A percentile compares a stretch with the other conserved stretches of the same genome.
Evolutionary conservation across 805 yeast species (phyloP).

Genomic region (Pichia heedii): DNA sequence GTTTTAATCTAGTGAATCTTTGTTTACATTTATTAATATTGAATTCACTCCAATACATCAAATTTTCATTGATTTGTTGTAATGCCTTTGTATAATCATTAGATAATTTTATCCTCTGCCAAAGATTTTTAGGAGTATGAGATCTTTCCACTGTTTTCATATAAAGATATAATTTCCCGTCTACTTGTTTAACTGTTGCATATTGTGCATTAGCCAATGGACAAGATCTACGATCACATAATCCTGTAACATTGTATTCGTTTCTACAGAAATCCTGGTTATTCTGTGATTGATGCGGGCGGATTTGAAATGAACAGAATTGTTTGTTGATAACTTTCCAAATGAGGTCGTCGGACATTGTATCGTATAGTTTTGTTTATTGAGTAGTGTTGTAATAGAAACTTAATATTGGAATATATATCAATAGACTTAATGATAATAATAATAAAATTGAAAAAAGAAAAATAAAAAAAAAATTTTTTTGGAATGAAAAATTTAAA

Average conservation of each 20-base stretch:
- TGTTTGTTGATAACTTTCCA: conserved; percentile 97
- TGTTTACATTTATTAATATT: conserved; percentile 91
- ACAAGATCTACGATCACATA: conserved; percentile 88
- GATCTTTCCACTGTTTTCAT: conserved; percentile 98
- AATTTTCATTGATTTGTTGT: conserved; percentile 77
- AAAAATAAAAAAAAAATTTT: conserved; percentile 1
- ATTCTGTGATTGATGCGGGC: conserved; percentile 55
- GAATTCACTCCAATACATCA: conserved; percentile 89
- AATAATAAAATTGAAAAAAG: neutral
- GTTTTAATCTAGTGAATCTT: conserved; percentile 87
- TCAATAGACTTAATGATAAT: too few species aligned
- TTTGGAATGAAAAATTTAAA: neutral
- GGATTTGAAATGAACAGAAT: conserved; percentile 86
- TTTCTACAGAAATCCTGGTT: conserved; percentile 91
- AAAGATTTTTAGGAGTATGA: conserved; percentile 84
- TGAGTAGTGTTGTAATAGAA: neutral
- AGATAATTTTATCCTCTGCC: conserved; percentile 91
- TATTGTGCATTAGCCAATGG: conserved; percentile 92
- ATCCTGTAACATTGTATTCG: conserved; percentile 91
- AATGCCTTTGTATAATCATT: conserved; percentile 85
- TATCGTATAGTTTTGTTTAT: neutral
- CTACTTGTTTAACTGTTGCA: conserved; percentile 76
- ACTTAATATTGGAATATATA: too few species aligned
- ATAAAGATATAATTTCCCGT: conserved; percentile 73
- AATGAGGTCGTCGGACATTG: conserved; percentile 47